phyloP scores from a whole-genome alignment of 768 basidiomycete species.

The Myochromella boudieri region DNA sequence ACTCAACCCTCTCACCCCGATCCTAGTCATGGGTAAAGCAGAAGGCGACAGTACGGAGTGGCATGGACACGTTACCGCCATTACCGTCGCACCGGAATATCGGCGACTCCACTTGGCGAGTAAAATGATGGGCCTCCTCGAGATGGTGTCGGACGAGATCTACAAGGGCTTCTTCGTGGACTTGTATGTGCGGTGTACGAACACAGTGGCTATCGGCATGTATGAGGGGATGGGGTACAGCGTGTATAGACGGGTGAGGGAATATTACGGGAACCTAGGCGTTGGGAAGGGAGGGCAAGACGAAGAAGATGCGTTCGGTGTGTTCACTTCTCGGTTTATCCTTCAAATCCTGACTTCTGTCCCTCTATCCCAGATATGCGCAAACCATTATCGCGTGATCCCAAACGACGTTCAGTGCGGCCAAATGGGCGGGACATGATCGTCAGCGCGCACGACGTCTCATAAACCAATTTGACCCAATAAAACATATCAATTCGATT shows the following conservation, averaged over 20 bases:
- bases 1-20: neutral
- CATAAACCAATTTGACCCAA: slow-evolving; percentile 29
- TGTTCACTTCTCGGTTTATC: slow-evolving; percentile 26
- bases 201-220: slow-evolving; percentile 81
- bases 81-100: slow-evolving; percentile 93
- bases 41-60: slow-evolving; percentile 76
- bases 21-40: slow-evolving; percentile 83
- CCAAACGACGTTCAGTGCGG: slow-evolving; percentile 61
- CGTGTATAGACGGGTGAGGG: slow-evolving; percentile 86
- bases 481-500: slow-evolving; percentile 5
- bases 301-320: slow-evolving; percentile 91
- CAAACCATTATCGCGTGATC: slow-evolving; percentile 68
- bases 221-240: slow-evolving; percentile 94
- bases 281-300: slow-evolving; percentile 74
- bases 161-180: slow-evolving; percentile 93
- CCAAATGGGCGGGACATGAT: slow-evolving; percentile 73
- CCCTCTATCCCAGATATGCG: slow-evolving; percentile 52
- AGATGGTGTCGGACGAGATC: slow-evolving; percentile 76
- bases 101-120: slow-evolving; percentile 85
- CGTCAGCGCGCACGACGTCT: slow-evolving; percentile 60
- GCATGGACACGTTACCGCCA: slow-evolving; percentile 94
- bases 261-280: slow-evolving; percentile 84
- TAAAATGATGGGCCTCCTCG: slow-evolving; percentile 84
- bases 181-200: slow-evolving; percentile 91
- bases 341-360: neutral